Base-by-base conservation (phyloP, 305 asterid species). In the Euphrasia arctica region DNA sequence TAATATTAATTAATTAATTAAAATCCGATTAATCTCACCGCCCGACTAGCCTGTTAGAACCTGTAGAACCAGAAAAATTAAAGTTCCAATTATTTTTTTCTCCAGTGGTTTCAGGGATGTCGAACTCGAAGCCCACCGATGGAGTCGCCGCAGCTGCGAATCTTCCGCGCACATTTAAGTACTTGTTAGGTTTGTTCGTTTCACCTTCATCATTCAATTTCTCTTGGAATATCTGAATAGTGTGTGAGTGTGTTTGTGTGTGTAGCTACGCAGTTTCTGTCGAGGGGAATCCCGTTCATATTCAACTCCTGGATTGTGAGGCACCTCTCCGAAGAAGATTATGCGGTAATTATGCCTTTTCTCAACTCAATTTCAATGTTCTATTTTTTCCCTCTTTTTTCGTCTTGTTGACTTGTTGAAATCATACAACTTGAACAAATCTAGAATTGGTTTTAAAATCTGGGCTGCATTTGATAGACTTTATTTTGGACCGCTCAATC, bases 301-400 rank as follows among this genome's bases (percentile, higher is more conserved):
- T 54, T 54, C 88, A 92, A 85, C 72, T 82, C 93, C 15, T 89
- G 97, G 98, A 84, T 90, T 51, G 90, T 92, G 60, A 79, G 97
- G 39, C 96, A 83, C 75, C 85, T 90, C 59, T 71, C 84, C 1
- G 90, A 75, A 76, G 85, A 55, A 27, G 60, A 55, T 55, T 55
- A 55, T 55, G 60, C 60, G 60, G 60, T 55, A 55, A 55, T 28
- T 66, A 51, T 69, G 42, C 9, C 45, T 7, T 62, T 55, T 13
- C 5, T 65, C 22, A 34, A 0, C 25, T 54, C 1, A 0, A 28
- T 34, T 15, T 54, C 32, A 43, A 12, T 32, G 36, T 32, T 32
- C 36, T 32, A 32, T 4, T 32, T 32, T 32, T 4, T 0, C 5
- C 2, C 59, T 8, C 54, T 15, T 12, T 12, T n/a, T 29, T n/a